Evolutionary conservation across 441 rosid genomes (phyloP), one percentile per base, ranked within the genome.

Genomic region (Populus hybrid): DNA sequence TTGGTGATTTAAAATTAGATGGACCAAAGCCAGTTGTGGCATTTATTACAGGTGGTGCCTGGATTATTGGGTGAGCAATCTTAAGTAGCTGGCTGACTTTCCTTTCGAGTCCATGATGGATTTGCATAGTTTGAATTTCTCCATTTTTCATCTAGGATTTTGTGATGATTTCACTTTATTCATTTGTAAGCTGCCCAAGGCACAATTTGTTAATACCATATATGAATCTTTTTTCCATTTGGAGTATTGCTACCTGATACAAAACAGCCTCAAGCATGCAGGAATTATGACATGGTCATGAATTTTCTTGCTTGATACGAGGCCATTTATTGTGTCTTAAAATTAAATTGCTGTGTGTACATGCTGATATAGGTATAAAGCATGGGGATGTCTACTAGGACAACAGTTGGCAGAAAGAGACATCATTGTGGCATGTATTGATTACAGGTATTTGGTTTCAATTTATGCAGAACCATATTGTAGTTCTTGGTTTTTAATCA

Each of bases 301-400:
- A 14, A 64, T 77, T 76, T 30, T 40, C 36, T 73, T 73, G 70
- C 71, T 28, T 28, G 30, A 28, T 28, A 28, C 3, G 30, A 28
- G 30, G 30, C 30, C 30, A 28, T 28, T 28, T 2, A 65, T 74
- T 46, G 36, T 71, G 26, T 74, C 80, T 66, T 57, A 73, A 26
- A 54, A 67, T 79, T 69, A 77, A 74, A 34, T 77, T 42, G 77
- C 77, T 82, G 34, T 46, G 23, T 28, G 66, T 77, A 76, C 76
- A 12, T 84, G 69, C 63, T 85, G 78, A 34, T 88, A 70, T 76
- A 95, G 99, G 89, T 94, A 96, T 84, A 94, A 96, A 85, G 99
- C 99, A 24, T 96, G 99, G 99, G 98, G 99, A 81, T 85, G 97
- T 78, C 97, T 96, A 85, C 84, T 96, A 72, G 98, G 99, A 70